Conservation (phyloP, 768 basidiomycete genomes). For the Lactarius psammicola region DNA sequence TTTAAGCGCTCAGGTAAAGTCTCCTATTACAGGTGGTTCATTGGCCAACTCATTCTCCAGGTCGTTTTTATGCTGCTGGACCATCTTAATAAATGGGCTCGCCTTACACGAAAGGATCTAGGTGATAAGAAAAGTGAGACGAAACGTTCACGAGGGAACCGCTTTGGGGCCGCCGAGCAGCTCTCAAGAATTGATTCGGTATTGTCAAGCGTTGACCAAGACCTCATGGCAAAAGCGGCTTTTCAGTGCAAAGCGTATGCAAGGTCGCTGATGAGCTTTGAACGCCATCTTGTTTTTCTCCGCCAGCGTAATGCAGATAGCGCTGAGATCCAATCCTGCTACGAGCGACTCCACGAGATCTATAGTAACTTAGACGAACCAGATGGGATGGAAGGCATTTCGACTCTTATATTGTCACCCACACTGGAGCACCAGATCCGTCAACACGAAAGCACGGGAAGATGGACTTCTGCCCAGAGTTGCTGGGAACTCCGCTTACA, state of each 20-base stretch:
- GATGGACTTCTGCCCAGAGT: conserved; percentile 98
- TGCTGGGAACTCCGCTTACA: conserved; percentile 98
- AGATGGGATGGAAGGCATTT: conserved; percentile 98
- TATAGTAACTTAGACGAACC: conserved; percentile 96
- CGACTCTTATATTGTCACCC: conserved; percentile 81
- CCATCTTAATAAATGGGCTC: conserved; percentile 89
- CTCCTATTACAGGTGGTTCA: background rate
- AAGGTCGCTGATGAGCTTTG: conserved; percentile 91
- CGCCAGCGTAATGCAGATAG: conserved; percentile 40
- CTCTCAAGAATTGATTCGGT: conserved; percentile 76
- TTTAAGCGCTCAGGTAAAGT: conserved; percentile 86
- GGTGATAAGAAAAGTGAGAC: conserved; percentile 46
- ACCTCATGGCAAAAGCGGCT: conserved; percentile 90
- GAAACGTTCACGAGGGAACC: conserved; percentile 49
- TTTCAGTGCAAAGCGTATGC: conserved; percentile 94
- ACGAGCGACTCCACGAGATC: conserved; percentile 91
- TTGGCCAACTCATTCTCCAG: conserved; percentile 41
- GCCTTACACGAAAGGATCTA: conserved; percentile 64
- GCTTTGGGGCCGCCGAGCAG: conserved; percentile 51
- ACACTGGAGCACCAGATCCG: conserved; percentile 95
- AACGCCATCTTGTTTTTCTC: conserved; percentile 69
- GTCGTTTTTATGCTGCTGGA: conserved; percentile 93
- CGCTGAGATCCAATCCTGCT: conserved; percentile 62
- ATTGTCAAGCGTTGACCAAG: conserved; percentile 77
- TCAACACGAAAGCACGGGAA: conserved; percentile 94